Evolutionary conservation across 2,329 filamentous ascomycete genomes (phyloP), one percentile per base, ranked within the genome.

Genomic region (Claviceps fusiformis): DNA sequence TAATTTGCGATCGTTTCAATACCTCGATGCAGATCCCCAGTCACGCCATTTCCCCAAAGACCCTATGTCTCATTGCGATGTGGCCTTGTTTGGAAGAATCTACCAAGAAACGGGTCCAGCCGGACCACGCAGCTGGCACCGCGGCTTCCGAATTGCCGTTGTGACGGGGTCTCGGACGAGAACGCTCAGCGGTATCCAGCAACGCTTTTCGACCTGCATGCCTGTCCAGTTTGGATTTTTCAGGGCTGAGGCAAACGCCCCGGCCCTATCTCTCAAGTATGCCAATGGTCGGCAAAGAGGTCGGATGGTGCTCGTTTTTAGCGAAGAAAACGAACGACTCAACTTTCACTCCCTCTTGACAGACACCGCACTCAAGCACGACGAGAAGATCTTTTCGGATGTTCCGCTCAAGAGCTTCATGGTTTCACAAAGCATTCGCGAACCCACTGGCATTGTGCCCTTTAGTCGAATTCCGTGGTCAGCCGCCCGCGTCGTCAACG

Each of bases 141-240:
- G 85, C 46, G 90, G 91, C 0, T 93, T 86, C 71, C 82, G 91
- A 27, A 72, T 95, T 50, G 80, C 86, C 9, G 78, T 95, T 17
- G 80, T 91, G 39, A 95, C 90, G 0, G 86, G 86, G 9, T 81
- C 88, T 2, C 83, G 80, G 58, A 87, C 83, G 53, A 89, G 91
- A 65, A 87, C 86, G 1, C 72, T 95, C 41, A 90, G 86, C 64
- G 86, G 83, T 47, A 79, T 93, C 53, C 85, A 83, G 57, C 87
- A 93, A 64, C 74, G 79, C 15, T 78, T 91, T 49, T 74, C 78
- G 15, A 79, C 83, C 5, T 77, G 79, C 24, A 71, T 79, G 27
- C 88, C 89, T 0, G 75, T 95, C 49, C 81, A 88, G 50, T 95
- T 92, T 65, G 85, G 87, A 13, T 87, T 91, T 62, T 73, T 90